phyloP scores from a whole-genome alignment of 495 filamentous ascomycete genomes.

The Penicilliopsis zonata region DNA sequence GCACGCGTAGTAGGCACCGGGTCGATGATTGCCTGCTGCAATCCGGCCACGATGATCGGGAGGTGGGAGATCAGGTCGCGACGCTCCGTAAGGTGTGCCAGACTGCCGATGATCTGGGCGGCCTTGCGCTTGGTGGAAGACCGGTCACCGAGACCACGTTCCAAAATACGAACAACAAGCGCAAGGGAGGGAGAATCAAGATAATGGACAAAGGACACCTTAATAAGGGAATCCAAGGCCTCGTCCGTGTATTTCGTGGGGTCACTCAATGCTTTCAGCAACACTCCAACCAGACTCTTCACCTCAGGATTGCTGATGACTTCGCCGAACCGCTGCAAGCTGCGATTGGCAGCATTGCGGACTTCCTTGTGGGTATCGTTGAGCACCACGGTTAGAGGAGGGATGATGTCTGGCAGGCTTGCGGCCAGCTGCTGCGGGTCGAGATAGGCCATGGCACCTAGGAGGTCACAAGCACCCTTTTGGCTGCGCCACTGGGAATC shows the following conservation, averaged over 20 bases:
- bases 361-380: conserved; percentile 99
- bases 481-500: conserved; percentile 97
- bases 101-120: conserved; percentile 90
- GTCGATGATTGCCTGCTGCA: conserved; percentile 82
- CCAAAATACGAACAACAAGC: conserved; percentile 85
- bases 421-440: conserved; percentile 87
- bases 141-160: conserved; percentile 79
- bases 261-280: conserved; percentile 93
- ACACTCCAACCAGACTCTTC: conserved; percentile 74
- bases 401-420: conserved; percentile 92
- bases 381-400: conserved; percentile 80
- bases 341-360: conserved; percentile 78
- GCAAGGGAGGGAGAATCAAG: conserved; percentile 91
- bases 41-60: conserved; percentile 81
- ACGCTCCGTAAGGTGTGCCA: conserved; percentile 92
- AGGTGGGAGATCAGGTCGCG: conserved; percentile 88
- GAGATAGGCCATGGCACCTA: conserved; percentile 96
- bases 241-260: conserved; percentile 96
- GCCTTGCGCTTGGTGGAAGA: conserved; percentile 93
- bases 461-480: conserved; percentile 89
- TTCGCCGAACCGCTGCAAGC: conserved; percentile 92
- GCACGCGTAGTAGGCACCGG: conserved; percentile 95
- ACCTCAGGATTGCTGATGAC: conserved; percentile 98
- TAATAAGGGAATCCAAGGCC: conserved; percentile 86
- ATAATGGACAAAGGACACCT: conserved; percentile 91